These are phyloP conservation scores for Bidens hawaiensis DNA, from an alignment of 140 eudicot species.

Conservation along the genomic window DNA sequence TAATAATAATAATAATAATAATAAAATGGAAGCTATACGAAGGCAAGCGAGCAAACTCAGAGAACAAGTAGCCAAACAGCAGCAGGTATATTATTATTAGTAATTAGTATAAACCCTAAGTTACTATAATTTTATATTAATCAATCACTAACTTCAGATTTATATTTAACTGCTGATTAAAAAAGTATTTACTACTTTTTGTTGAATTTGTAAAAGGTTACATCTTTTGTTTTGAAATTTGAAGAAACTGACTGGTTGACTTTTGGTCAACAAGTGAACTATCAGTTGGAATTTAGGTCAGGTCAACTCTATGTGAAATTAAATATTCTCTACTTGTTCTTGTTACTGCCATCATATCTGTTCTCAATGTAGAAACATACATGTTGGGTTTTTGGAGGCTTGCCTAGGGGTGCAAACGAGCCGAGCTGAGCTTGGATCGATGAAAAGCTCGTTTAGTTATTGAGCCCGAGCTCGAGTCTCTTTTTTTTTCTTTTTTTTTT, in stretches of 20 bases:
- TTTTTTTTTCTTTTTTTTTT: too few species aligned
- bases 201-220: background rate
- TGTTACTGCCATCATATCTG: background rate
- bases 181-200: background rate
- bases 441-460: too few species aligned
- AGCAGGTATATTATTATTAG: slow-evolving; percentile 77
- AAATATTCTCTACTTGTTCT: background rate
- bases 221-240: background rate
- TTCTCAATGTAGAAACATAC: background rate
- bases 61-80: slow-evolving; percentile 97
- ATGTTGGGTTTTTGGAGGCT: too few species aligned
- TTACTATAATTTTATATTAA: background rate
- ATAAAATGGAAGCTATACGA: slow-evolving; percentile 77
- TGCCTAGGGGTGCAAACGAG: too few species aligned
- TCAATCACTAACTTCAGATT: too few species aligned
- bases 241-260: slow-evolving; percentile 1
- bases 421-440: too few species aligned
- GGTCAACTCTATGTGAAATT: slow-evolving; percentile 4
- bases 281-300: background rate
- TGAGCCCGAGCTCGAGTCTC: too few species aligned
- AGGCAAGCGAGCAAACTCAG: slow-evolving; percentile 92
- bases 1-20: too few species aligned
- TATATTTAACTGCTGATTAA: too few species aligned
- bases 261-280: background rate
- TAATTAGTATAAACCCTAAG: too few species aligned